phyloP scores from a whole-genome alignment of 192 early-diverging fungal species.

The Entomortierella lignicola region DNA sequence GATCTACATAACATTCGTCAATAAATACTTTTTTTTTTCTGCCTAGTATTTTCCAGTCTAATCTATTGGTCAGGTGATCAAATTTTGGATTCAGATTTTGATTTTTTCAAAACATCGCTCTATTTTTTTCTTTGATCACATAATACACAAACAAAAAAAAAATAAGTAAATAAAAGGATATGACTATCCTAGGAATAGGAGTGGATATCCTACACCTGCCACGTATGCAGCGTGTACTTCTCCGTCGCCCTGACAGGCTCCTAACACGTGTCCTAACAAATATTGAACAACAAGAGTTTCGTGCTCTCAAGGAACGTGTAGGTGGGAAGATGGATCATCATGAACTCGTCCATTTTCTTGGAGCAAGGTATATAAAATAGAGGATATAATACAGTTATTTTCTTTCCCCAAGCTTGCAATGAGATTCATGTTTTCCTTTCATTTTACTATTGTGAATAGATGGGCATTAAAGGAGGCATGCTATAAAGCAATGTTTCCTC shows the following conservation, averaged over 20 bases:
- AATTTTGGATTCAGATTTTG: not conserved
- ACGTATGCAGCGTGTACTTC: constrained; percentile 67
- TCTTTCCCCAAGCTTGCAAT: too few species aligned
- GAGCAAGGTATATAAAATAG: constrained; percentile 18
- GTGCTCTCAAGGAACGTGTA: not conserved
- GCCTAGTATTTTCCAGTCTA: not conserved
- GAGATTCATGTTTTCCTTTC: too few species aligned
- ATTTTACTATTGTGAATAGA: constrained; percentile 31
- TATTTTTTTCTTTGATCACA: not conserved
- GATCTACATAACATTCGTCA: not conserved
- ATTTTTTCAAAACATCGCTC: not conserved
- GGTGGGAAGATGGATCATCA: constrained; percentile 9
- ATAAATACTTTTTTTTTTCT: constrained; percentile 7
- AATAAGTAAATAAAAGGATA: too few species aligned
- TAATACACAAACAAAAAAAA: too few species aligned
- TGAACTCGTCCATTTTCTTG: constrained; percentile 14
- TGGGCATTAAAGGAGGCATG: constrained; percentile 82
- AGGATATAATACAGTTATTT: too few species aligned
- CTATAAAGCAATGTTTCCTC: constrained; percentile 78
- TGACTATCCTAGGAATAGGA: constrained; percentile 84
- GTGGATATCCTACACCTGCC: constrained; percentile 79
- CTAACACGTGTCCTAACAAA: constrained; percentile 68
- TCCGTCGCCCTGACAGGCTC: constrained; percentile 62
- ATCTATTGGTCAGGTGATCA: not conserved
- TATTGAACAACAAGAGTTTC: constrained; percentile 53